These are phyloP conservation scores for Globisporangium middletonii DNA, from an alignment of 352 stramenopile species.

Conservation along the genomic window DNA sequence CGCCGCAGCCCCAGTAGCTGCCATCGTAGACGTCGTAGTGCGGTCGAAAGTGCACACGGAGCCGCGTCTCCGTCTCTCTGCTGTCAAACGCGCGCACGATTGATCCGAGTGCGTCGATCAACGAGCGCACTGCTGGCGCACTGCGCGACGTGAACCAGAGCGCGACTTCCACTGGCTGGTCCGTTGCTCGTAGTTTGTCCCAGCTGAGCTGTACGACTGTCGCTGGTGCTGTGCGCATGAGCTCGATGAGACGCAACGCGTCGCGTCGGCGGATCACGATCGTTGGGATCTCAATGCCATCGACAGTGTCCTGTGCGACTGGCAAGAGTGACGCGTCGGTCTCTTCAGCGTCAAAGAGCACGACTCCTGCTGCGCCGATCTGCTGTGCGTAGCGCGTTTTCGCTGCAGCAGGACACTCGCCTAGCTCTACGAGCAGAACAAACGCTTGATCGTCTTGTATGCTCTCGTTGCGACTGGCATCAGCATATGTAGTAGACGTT, in stretches of 20 bases:
- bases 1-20: constrained; percentile 2
- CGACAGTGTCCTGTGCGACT: constrained; percentile 5
- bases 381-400: constrained; percentile 33
- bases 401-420: constrained; percentile 41
- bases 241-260: constrained; percentile 11
- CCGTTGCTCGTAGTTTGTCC: constrained; percentile 5
- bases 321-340: background rate
- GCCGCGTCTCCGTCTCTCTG: background rate
- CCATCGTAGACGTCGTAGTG: constrained; percentile 6
- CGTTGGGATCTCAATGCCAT: constrained; percentile 22
- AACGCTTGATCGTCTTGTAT: background rate
- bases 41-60: background rate
- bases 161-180: constrained; percentile 18
- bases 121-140: constrained; percentile 12
- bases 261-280: constrained; percentile 21
- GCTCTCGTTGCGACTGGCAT: background rate
- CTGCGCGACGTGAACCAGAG: constrained; percentile 27
- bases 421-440: constrained; percentile 4
- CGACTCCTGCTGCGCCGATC: background rate
- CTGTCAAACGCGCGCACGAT: constrained; percentile 1
- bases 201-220: constrained; percentile 14
- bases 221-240: constrained; percentile 7
- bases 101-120: constrained; percentile 17
- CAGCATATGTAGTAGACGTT: background rate
- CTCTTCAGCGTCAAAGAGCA: background rate